Base-by-base conservation (phyloP, 305 asterid species). In the Fraxinus sp. region DNA sequence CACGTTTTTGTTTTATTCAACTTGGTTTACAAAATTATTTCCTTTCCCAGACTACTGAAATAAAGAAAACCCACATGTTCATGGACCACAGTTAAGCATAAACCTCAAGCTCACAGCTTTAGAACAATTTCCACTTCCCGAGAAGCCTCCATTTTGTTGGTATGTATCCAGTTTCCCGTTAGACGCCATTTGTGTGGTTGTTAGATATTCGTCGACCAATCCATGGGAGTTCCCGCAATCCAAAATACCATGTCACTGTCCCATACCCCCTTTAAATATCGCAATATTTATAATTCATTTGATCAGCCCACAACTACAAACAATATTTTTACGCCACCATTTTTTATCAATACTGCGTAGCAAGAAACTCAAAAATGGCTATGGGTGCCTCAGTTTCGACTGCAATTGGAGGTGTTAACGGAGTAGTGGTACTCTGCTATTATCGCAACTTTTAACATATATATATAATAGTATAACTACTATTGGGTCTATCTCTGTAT, bases 301-400 rank as follows among this genome's bases (percentile, higher is more conserved):
- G 57, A 83, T 55, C 70, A 75, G 41, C 46, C 20, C 37, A 68
- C 77, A 39, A 7, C 72, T 64, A 64, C 3, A 49, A 70, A 22
- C 81, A 64, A 74, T 32, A 62, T 5, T 77, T 11, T 20, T n/a
- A 30, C 20, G 80, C 80, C 80, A 75, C 5, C 83, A 62, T 75
- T 73, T 35, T 52, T 36, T 8, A 36, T 64, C 83, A 78, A 26
- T 36, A 22, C 77, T 3, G 76, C 36, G 24, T 49, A 16, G 73
- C 4, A 79, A 46, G 24, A 18, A 68, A 20, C 24, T 8, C 52
- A 77, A 77, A 68, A 68, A 68, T 68, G 39, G 37, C 75, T 66
- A 83, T 86, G 88, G 85, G 83, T 18, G 76, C 88, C 86, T 80
- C 88, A 57, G 76, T 80, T 80, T 83, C 84, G 5, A 70, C 84